Percentiles rank a stretch among this genome's conserved stretches.
Evolutionary conservation across 352 stramenopile genomes (phyloP).

Genomic region (Globisporangium abappressorium): DNA sequence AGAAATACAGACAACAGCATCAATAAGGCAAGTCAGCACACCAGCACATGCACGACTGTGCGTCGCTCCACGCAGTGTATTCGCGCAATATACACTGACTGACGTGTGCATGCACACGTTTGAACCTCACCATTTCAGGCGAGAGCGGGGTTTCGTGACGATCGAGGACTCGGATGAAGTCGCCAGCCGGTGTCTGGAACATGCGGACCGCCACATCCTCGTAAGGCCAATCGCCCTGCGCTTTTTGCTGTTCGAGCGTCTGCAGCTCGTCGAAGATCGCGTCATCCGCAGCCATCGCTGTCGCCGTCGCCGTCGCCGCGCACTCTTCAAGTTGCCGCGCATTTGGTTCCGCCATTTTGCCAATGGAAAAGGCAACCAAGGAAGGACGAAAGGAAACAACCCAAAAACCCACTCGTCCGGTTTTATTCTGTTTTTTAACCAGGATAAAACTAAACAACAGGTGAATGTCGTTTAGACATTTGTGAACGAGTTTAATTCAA

Average conservation of each 20-base stretch:
- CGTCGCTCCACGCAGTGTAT: no score
- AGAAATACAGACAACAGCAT: not conserved
- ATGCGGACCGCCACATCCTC: slow-evolving; percentile 6
- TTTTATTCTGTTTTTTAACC: no score
- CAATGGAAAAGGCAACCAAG: not conserved
- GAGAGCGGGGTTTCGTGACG: slow-evolving; percentile 51
- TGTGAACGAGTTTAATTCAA: no score
- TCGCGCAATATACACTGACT: not conserved
- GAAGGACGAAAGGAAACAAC: not conserved
- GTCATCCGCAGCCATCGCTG: not conserved
- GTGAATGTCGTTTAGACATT: no score
- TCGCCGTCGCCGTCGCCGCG: not conserved
- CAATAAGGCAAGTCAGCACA: not conserved
- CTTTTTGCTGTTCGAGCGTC: slow-evolving; percentile 30
- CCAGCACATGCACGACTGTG: not conserved
- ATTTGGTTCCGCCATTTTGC: not conserved
- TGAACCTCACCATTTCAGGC: slow-evolving; percentile 38
- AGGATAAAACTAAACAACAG: no score
- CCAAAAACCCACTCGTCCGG: not conserved
- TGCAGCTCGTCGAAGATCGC: slow-evolving; percentile 30
- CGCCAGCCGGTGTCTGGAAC: slow-evolving; percentile 22
- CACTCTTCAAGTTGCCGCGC: not conserved
- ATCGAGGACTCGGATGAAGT: slow-evolving; percentile 65
- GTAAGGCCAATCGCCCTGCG: slow-evolving; percentile 19
- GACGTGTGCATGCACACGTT: not conserved